phyloP scores from a whole-genome alignment of 176 grass and related monocot genomes.

The Rhynchospora breviuscula region DNA sequence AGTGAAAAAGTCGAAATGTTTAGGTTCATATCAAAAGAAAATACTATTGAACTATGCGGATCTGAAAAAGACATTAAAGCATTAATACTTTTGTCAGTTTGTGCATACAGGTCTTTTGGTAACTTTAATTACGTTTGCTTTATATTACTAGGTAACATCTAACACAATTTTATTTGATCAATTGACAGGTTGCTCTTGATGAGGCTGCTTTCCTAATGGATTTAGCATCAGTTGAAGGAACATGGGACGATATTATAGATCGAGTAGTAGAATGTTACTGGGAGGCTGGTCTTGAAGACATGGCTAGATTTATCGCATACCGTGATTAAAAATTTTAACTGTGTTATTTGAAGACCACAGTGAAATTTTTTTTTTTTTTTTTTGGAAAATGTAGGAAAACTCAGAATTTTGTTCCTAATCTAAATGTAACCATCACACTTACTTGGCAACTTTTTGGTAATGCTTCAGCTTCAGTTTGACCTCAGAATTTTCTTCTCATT shows the following conservation, averaged over 20 bases:
- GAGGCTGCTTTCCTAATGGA: conserved; percentile 93
- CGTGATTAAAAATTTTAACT: conserved; percentile 32
- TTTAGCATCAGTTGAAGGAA: conserved; percentile 71
- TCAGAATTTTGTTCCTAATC: not conserved
- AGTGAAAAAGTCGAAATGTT: not conserved
- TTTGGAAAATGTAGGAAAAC: not conserved
- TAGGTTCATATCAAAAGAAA: not conserved
- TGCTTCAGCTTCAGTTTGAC: not conserved
- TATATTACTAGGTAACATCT: not conserved
- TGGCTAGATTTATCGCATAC: conserved; percentile 67
- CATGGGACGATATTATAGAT: conserved; percentile 71
- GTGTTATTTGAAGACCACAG: not conserved
- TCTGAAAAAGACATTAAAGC: not conserved
- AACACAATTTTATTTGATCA: not conserved
- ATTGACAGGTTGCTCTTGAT: conserved; percentile 64
- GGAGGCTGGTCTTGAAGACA: conserved; percentile 69
- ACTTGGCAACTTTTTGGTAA: not conserved
- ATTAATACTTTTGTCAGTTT: not conserved
- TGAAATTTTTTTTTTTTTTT: not conserved
- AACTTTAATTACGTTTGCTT: not conserved
- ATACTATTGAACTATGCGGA: not conserved
- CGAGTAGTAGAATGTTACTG: conserved; percentile 66
- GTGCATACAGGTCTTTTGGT: not conserved
- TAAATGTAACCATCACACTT: not conserved
- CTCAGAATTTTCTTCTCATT: not conserved